Base-by-base conservation (phyloP, 768 basidiomycete genomes). In the Boletus fagicola region DNA sequence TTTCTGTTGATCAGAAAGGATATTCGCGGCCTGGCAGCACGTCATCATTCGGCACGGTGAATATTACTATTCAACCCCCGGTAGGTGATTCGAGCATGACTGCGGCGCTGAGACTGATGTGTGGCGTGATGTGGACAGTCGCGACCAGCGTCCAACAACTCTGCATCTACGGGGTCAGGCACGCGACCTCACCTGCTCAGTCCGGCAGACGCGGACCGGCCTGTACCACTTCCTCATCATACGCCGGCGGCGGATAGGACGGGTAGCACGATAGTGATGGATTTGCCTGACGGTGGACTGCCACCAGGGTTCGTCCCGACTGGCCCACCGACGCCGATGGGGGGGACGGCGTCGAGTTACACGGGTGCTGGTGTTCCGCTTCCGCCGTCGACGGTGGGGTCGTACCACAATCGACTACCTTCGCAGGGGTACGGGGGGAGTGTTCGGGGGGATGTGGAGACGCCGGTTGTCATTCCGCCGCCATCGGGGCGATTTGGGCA, bases 151-250 rank as follows among this genome's bases (percentile, higher is more conserved):
- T 78, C 76, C 7, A 67, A 73, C 48, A 64, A 62, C 7, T 77
- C 76, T 39, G 67, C 59, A 44, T 31, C 64, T 5, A 67, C 67
- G 10, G 54, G 46, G 4, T 60, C 72, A 16, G 60, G 65, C 2
- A 67, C 66, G 30, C 66, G 72, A 39, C 2, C 68, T 4, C 35
- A 74, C 39, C 62, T 75, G 51, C 62, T 78, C n/a, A 77, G 75
- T 50, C 74, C 75, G 43, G 75, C 71, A 5, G 77, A 78, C 44
- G 77, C 76, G 4, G 74, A 75, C 33, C 65, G 73, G n/a, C 70
- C 70, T 0, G 42, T 74, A n/a, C 69, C 76, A 8, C 70, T 72
- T 16, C 73, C 73, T 2, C 51, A 59, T 0, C 51, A 60, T 13
- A 58, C 53, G 9, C 45, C 58, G 4, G 40, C n/a, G 28, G 57